These are phyloP conservation scores for Lipomyces mesembrius DNA, from an alignment of 805 yeast genomes.

Conservation along the genomic window DNA sequence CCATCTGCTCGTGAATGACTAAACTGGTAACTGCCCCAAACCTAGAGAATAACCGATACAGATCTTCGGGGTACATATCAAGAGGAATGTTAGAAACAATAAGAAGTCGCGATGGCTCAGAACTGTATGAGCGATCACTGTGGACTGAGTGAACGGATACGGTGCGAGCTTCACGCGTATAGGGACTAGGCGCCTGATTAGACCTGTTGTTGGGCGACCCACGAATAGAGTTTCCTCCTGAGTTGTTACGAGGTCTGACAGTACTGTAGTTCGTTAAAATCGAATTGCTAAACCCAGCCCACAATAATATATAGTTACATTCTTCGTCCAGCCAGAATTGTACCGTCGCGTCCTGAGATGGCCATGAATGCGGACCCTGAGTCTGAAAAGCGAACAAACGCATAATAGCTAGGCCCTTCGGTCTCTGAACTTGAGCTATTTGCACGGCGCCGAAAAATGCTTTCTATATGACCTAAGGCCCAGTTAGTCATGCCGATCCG, in stretches of 20 bases:
- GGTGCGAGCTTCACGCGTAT: background rate
- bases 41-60: conserved; percentile 21
- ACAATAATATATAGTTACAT: conserved; percentile 18
- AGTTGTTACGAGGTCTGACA: conserved; percentile 5
- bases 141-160: conserved; percentile 5
- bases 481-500: background rate
- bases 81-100: conserved; percentile 23
- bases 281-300: background rate
- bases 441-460: conserved; percentile 18
- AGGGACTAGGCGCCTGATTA: background rate
- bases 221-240: background rate
- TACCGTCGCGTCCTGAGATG: conserved; percentile 26
- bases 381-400: conserved; percentile 23
- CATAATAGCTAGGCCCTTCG: conserved; percentile 17
- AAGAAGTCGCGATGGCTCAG: conserved; percentile 17
- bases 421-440: conserved; percentile 1
- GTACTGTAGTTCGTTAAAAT: background rate
- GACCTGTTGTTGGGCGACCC: conserved; percentile 1
- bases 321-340: conserved; percentile 20
- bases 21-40: conserved; percentile 22
- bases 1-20: conserved; percentile 24
- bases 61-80: conserved; percentile 27
- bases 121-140: conserved; percentile 2
- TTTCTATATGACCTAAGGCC: conserved; percentile 16
- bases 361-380: conserved; percentile 24